A percentile compares a stretch with the other conserved stretches of the same genome.
phyloP scores from a whole-genome alignment of 2,329 filamentous ascomycete genomes.

The Rosellinia necatrix region DNA sequence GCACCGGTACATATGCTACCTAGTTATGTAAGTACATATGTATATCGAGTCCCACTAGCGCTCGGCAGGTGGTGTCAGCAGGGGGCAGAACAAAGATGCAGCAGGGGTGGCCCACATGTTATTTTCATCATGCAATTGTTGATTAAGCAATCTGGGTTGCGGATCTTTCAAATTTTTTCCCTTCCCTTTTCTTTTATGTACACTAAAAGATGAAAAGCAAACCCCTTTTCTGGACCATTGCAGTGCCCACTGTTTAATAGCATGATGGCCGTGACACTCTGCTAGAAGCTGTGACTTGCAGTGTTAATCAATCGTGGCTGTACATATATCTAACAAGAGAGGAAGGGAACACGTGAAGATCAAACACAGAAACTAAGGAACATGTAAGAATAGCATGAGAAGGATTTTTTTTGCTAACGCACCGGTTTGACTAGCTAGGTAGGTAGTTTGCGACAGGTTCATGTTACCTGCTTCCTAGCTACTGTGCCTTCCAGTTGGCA shows the following conservation, averaged over 20 bases:
- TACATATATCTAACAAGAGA: not conserved
- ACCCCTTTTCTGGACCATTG: too few species aligned
- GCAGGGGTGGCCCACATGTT: not conserved
- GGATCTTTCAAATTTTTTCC: too few species aligned
- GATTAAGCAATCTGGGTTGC: constrained; percentile 6
- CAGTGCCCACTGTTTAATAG: not conserved
- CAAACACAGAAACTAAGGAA: constrained; percentile 9
- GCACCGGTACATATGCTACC: too few species aligned
- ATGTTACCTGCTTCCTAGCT: too few species aligned
- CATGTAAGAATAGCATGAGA: not conserved
- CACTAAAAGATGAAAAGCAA: too few species aligned
- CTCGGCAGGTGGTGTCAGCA: not conserved
- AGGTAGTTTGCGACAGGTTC: too few species aligned
- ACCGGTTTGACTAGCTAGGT: not conserved
- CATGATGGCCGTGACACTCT: not conserved
- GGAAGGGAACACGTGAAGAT: constrained; percentile 9
- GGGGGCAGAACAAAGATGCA: not conserved
- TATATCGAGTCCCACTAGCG: too few species aligned
- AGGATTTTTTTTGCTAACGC: not conserved
- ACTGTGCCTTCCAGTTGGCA: too few species aligned
- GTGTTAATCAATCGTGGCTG: constrained; percentile 10
- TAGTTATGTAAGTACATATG: not conserved
- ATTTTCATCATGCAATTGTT: not conserved
- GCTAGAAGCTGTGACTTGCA: not conserved
- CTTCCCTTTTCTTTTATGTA: too few species aligned